A percentile compares a stretch with the other conserved stretches of the same genome.
phyloP scores from a whole-genome alignment of 1,284 basidiomycete genomes.

The Trichosporon inkin region DNA sequence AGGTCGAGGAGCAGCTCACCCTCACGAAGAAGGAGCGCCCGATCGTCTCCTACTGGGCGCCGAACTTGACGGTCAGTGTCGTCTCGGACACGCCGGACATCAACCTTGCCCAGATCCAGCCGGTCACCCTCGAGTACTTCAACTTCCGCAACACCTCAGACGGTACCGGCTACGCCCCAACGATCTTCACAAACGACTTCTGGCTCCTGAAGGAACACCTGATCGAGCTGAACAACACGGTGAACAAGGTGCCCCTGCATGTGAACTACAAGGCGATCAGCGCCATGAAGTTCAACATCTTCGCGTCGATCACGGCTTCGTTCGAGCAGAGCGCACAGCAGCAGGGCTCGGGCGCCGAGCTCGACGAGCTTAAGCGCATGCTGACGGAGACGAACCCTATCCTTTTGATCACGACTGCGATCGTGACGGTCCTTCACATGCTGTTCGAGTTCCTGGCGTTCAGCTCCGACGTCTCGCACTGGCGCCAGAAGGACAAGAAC shows the following conservation, averaged over 20 bases:
- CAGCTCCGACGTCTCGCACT: constrained; percentile 88
- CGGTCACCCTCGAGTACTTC: constrained; percentile 55
- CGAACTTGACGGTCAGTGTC: constrained; percentile 84
- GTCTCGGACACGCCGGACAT: constrained; percentile 65
- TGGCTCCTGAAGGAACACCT: constrained; percentile 78
- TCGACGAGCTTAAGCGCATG: constrained; percentile 92
- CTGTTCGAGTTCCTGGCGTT: constrained; percentile 93
- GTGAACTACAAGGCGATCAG: constrained; percentile 80
- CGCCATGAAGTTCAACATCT: constrained; percentile 70
- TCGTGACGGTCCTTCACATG: constrained; percentile 81
- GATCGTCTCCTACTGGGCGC: constrained; percentile 69
- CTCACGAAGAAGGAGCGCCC: constrained; percentile 23
- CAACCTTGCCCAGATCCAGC: constrained; percentile 60
- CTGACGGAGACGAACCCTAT: constrained; percentile 89
- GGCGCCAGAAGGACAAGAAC: constrained; percentile 88
- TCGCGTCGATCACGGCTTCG: constrained; percentile 69
- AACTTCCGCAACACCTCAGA: constrained; percentile 55
- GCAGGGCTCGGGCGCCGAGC: constrained; percentile 63
- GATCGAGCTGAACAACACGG: constrained; percentile 72
- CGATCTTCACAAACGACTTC: constrained; percentile 91
- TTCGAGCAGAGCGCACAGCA: constrained; percentile 71
- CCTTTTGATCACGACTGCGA: constrained; percentile 66
- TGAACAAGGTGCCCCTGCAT: constrained; percentile 67
- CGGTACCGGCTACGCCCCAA: constrained; percentile 64
- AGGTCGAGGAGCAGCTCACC: constrained; percentile 31